Base-by-base conservation (phyloP, 2,329 filamentous ascomycete genomes). In the Penicillium aurantiogriseum region DNA sequence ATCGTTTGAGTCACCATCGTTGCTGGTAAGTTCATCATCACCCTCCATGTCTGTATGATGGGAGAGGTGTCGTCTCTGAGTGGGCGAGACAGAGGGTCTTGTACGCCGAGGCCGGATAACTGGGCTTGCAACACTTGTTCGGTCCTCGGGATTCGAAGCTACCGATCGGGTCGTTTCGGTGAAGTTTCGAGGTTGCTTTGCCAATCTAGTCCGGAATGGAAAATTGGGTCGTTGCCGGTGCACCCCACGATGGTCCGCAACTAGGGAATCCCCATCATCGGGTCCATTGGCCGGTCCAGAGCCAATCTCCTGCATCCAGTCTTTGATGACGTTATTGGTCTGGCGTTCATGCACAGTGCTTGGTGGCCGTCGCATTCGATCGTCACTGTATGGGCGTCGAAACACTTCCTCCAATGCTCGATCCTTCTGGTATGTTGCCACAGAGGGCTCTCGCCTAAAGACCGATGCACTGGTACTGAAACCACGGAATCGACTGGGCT, bases 341-440 rank as follows among this genome's bases (percentile, higher is more conserved):
- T 92, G 84, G 59, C 87, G 83, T 63, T 90, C 87, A 29, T 85
- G 81, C 50, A 83, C 81, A 48, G 83, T 80, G 40, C 60, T 62
- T 47, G 85, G 82, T 2, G 83, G 86, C 19, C 83, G 81, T 52
- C 87, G 76, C 2, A 85, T 80, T 8, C 83, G 82, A 49, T 85
- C 80, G 58, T 88, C 87, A 45, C 71, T 73, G 29, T 89, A 91
- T 0, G 86, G 85, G 19, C 84, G 81, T 59, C 91, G 84, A 71
- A 97, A 97, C 0, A 97, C 91, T 69, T 97, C 92, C 63, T 96
- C 93, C 23, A 97, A 78, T 8, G 91, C 92, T 52, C 87, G 87
- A 65, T 97, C 92, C 69, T 97, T 96, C 66, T 93, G 90, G 67
- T 89, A 93, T 1, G 92, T 94, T 36, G 89, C 87, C 51, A 96